These are phyloP conservation scores for Polysphondylium violaceum DNA, from an alignment of 78 protist genomes.

Conservation along the genomic window DNA sequence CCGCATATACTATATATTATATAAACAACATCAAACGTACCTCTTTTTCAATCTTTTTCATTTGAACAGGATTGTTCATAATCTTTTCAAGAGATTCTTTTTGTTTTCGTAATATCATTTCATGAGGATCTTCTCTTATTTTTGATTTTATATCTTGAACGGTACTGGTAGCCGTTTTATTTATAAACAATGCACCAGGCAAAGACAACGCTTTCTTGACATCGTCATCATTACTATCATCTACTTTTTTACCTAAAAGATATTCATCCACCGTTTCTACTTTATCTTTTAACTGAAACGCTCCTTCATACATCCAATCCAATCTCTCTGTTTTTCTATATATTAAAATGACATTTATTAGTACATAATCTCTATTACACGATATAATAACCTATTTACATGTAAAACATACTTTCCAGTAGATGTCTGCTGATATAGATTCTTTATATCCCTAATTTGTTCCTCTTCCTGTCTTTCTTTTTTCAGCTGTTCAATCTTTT, in stretches of 20 bases:
- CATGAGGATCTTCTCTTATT: slow-evolving; percentile 78
- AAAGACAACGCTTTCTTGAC: neutral
- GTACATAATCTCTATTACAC: neutral
- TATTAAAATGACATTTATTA: neutral
- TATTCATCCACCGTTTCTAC: slow-evolving; percentile 53
- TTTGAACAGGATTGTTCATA: slow-evolving; percentile 45
- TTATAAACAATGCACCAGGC: slow-evolving; percentile 61
- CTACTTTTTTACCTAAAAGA: slow-evolving; percentile 69
- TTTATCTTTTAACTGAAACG: slow-evolving; percentile 16
- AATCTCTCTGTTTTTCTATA: slow-evolving; percentile 42
- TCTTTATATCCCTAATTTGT: slow-evolving; percentile 30
- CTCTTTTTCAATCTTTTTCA: slow-evolving; percentile 51
- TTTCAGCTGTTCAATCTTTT: slow-evolving; percentile 59
- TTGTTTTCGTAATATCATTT: slow-evolving; percentile 43
- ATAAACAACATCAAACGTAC: too few relatives aligned
- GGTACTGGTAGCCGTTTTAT: neutral
- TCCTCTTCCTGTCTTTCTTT: slow-evolving; percentile 76
- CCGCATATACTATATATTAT: too few relatives aligned
- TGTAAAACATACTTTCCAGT: slow-evolving; percentile 14
- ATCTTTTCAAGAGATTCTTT: slow-evolving; percentile 34
- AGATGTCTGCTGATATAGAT: neutral
- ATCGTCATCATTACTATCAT: slow-evolving; percentile 24
- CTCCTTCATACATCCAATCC: slow-evolving; percentile 88
- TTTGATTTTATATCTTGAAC: slow-evolving; percentile 26
- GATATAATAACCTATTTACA: neutral